Percentiles rank a stretch among this genome's conserved stretches.
These are phyloP conservation scores for Takashimella koratensis DNA, from an alignment of 1,284 basidiomycete species.

Conservation along the genomic window DNA sequence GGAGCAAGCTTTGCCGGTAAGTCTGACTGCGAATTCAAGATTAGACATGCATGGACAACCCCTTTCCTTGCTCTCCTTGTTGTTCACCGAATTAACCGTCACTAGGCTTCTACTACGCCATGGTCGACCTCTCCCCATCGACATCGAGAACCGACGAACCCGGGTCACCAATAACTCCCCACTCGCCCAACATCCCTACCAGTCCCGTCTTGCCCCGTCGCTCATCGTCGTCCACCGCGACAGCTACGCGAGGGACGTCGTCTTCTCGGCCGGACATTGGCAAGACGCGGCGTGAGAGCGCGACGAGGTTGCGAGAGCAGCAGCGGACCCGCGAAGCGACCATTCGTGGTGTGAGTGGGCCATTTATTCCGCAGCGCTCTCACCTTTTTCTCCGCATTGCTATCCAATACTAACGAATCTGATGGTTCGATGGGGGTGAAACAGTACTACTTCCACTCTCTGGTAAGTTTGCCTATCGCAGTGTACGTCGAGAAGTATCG, in stretches of 20 bases:
- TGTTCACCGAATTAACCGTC: too few species aligned
- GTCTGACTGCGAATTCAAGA: conserved; percentile 25
- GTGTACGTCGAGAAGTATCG: conserved; percentile 6
- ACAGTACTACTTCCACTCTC: conserved; percentile 79
- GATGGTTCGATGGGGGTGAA: too few species aligned
- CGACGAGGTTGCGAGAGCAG: conserved; percentile 23
- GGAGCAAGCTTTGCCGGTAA: conserved; percentile 91
- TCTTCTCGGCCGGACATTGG: conserved; percentile 10
- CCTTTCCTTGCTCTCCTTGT: conserved; percentile 3
- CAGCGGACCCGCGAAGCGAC: conserved; percentile 30
- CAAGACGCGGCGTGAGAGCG: conserved; percentile 14
- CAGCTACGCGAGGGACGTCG: conserved; percentile 1
- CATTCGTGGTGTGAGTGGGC: conserved; percentile 36
- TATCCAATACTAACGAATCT: conserved; percentile 22
- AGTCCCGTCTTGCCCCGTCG: conserved; percentile 20
- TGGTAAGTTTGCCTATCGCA: conserved; percentile 28
- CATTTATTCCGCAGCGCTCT: neutral
- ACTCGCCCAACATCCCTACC: conserved; percentile 12
- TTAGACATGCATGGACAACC: conserved; percentile 1
- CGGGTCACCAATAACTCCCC: conserved; percentile 21
- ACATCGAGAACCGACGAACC: conserved; percentile 23
- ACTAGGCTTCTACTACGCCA: conserved; percentile 75
- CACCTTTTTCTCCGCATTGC: neutral
- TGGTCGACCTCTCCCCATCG: conserved; percentile 47
- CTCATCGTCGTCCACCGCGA: conserved; percentile 5